A percentile compares a stretch with the other conserved stretches of the same genome.
Conservation (phyloP, 1,284 basidiomycete species). For the Prillingera fragicola region DNA sequence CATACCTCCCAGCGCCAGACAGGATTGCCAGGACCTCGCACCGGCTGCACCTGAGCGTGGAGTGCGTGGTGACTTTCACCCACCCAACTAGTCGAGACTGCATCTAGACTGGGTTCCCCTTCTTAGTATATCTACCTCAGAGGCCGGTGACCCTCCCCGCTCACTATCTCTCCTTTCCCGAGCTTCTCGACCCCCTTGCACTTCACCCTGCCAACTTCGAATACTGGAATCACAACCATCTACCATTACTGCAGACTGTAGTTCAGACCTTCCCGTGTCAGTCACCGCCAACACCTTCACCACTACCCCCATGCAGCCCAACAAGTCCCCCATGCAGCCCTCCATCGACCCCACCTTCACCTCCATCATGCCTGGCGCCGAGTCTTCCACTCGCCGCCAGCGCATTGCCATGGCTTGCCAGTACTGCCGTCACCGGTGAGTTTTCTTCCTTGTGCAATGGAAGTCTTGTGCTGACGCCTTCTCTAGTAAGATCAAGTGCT, state of each 20-base stretch:
- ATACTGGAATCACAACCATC: too few species aligned
- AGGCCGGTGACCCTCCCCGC: too few species aligned
- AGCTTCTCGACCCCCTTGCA: too few species aligned
- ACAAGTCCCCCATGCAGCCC: constrained; percentile 8
- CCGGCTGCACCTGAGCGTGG: too few species aligned
- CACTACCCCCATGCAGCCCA: constrained; percentile 7
- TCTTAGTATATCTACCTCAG: too few species aligned
- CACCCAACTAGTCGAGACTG: too few species aligned
- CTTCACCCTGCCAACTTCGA: too few species aligned
- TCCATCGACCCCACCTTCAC: constrained; percentile 6
- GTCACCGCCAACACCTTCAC: neutral
- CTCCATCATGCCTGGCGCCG: constrained; percentile 16
- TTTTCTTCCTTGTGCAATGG: neutral
- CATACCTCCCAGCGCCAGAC: neutral
- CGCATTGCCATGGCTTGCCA: constrained; percentile 45
- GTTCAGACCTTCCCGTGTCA: too few species aligned
- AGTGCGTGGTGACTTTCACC: too few species aligned
- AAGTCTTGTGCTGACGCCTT: constrained; percentile 6
- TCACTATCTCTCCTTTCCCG: too few species aligned
- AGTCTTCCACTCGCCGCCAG: constrained; percentile 32
- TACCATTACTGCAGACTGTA: too few species aligned
- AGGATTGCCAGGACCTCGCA: neutral
- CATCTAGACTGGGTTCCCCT: too few species aligned
- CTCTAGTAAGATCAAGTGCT: constrained; percentile 47
- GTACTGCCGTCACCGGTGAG: constrained; percentile 45